A percentile compares a stretch with the other conserved stretches of the same genome.
These are phyloP conservation scores for Mycena chlorophos DNA, from an alignment of 768 basidiomycete genomes.

Conservation along the genomic window DNA sequence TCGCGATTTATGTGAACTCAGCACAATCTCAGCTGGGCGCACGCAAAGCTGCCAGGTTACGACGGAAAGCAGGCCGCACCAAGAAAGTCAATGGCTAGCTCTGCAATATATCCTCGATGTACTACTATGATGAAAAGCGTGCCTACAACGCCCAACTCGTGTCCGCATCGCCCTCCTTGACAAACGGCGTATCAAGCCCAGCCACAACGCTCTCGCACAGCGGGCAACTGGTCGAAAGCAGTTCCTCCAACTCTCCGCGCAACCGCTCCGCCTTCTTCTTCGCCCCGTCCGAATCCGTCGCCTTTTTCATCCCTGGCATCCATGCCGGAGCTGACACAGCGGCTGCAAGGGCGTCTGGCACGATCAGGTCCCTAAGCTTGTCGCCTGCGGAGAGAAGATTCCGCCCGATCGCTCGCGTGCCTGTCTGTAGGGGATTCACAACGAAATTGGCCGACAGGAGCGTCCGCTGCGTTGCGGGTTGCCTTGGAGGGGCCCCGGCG, in stretches of 20 bases:
- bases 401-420: constrained; percentile 67
- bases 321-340: constrained; percentile 78
- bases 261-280: constrained; percentile 70
- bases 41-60: constrained; percentile 69
- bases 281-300: constrained; percentile 55
- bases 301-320: constrained; percentile 67
- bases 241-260: constrained; percentile 82
- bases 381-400: constrained; percentile 89
- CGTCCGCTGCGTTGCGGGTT: constrained; percentile 56
- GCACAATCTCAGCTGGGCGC: constrained; percentile 66
- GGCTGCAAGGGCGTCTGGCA: constrained; percentile 89
- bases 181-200: constrained; percentile 85
- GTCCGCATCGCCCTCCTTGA: constrained; percentile 75
- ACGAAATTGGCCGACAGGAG: constrained; percentile 78
- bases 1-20: neutral
- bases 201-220: constrained; percentile 89
- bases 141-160: constrained; percentile 72
- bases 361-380: constrained; percentile 83
- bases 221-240: constrained; percentile 88
- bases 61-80: constrained; percentile 69
- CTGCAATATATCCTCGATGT: constrained; percentile 1
- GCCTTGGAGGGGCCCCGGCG: constrained; percentile 36
- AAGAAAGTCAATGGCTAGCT: constrained; percentile 78
- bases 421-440: constrained; percentile 57
- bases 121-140: neutral